Percentiles rank a stretch among this genome's conserved stretches.
Evolutionary conservation across 768 basidiomycete species (phyloP).

Genomic region (Phylloporus rhodoxanthus): DNA sequence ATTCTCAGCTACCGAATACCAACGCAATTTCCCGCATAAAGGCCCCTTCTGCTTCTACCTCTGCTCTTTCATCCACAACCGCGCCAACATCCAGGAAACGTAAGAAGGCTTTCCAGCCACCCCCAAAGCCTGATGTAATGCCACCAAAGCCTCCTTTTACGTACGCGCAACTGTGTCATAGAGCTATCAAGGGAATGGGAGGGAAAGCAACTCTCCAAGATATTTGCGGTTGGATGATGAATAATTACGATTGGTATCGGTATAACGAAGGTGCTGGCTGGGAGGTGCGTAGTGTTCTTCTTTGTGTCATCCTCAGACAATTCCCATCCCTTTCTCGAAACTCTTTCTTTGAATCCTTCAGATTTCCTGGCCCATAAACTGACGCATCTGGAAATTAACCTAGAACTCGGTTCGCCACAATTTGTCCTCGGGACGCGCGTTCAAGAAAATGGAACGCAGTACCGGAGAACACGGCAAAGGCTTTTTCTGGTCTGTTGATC

Average conservation of each 20-base stretch:
- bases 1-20: constrained; percentile 56
- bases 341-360: background rate
- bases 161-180: constrained; percentile 87
- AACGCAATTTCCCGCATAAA: constrained; percentile 47
- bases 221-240: constrained; percentile 88
- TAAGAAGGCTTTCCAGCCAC: constrained; percentile 48
- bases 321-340: background rate
- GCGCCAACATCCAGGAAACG: constrained; percentile 53
- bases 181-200: constrained; percentile 74
- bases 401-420: constrained; percentile 94
- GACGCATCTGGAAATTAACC: constrained; percentile 5
- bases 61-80: constrained; percentile 5
- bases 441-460: constrained; percentile 83
- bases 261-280: constrained; percentile 78
- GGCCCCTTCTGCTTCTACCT: constrained; percentile 28
- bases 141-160: constrained; percentile 87
- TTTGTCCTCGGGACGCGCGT: constrained; percentile 86
- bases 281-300: constrained; percentile 58
- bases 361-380: constrained; percentile 9
- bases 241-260: constrained; percentile 85
- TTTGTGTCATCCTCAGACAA: background rate
- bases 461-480: constrained; percentile 87
- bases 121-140: constrained; percentile 65
- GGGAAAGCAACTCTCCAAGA: constrained; percentile 89
- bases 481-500: constrained; percentile 89